A percentile compares a stretch with the other conserved stretches of the same genome.
Conservation (phyloP, 2,329 filamentous ascomycete genomes). For the Scolecobasidium constrictum region DNA sequence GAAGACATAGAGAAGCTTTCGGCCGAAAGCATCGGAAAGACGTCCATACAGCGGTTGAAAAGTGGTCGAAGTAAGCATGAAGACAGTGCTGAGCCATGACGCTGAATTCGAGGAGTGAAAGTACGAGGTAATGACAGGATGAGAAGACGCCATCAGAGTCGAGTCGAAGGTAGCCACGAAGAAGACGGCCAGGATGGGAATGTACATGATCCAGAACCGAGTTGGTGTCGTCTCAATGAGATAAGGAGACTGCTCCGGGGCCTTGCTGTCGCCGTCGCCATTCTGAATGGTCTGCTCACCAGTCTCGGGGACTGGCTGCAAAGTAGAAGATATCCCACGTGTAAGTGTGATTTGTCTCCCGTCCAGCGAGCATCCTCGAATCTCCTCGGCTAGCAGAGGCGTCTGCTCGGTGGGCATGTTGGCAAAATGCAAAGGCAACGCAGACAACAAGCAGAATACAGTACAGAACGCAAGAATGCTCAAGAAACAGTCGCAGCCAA, state of each 20-base stretch:
- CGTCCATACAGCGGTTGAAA: conserved; percentile 67
- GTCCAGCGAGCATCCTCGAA: no score
- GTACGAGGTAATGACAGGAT: conserved; percentile 72
- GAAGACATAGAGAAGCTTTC: conserved; percentile 55
- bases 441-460: no score
- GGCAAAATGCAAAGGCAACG: no score
- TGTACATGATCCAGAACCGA: conserved; percentile 26
- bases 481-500: no score
- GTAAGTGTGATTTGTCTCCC: no score
- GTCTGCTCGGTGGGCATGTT: background rate
- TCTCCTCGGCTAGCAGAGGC: background rate
- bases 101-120: conserved; percentile 69
- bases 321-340: no score
- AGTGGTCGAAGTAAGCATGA: conserved; percentile 64
- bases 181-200: conserved; percentile 24
- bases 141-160: conserved; percentile 71
- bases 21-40: conserved; percentile 61
- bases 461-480: no score
- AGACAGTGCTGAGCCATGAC: conserved; percentile 73
- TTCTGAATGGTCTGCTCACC: no score
- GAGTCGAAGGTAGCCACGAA: conserved; percentile 50
- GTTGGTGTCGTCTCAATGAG: conserved; percentile 22
- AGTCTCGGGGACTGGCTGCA: no score
- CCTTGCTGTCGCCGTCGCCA: conserved; percentile 17
- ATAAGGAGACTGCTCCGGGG: conserved; percentile 10